Percentiles rank a stretch among this genome's conserved stretches.
These are phyloP conservation scores for Fraxinus cuspidata DNA, from an alignment of 257 asterid genomes.

Conservation along the genomic window DNA sequence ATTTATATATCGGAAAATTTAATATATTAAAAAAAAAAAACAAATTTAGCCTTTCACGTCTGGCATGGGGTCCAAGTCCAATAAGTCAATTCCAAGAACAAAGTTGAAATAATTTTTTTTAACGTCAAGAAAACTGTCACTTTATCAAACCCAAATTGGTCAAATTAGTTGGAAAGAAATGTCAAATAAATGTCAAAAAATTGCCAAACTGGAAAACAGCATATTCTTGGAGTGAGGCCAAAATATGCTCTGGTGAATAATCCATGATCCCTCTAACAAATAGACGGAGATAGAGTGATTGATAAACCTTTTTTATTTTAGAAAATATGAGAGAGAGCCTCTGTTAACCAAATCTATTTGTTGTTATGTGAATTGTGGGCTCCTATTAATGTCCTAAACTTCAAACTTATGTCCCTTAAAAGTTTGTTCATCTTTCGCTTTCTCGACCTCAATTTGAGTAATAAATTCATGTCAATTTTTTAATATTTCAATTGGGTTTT, in stretches of 20 bases:
- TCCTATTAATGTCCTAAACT: slow-evolving; percentile 18
- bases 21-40: no score
- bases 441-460: slow-evolving; percentile 18
- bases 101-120: no score
- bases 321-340: background rate
- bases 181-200: background rate
- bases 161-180: background rate
- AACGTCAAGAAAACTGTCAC: no score
- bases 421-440: slow-evolving; percentile 22
- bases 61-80: no score
- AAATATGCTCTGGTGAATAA: slow-evolving; percentile 11
- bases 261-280: background rate
- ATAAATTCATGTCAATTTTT: slow-evolving; percentile 6
- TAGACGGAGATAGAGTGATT: background rate
- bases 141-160: background rate
- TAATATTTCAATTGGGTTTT: slow-evolving; percentile 3
- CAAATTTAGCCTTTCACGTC: no score
- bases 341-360: slow-evolving; percentile 32
- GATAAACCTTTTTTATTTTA: background rate
- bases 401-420: slow-evolving; percentile 19
- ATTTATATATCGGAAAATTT: no score
- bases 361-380: slow-evolving; percentile 32
- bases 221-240: slow-evolving; percentile 19
- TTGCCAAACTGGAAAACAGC: slow-evolving; percentile 17
- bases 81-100: background rate